These are phyloP conservation scores for Aspergillus sclerotioniger DNA, from an alignment of 495 filamentous ascomycete species.

Conservation along the genomic window DNA sequence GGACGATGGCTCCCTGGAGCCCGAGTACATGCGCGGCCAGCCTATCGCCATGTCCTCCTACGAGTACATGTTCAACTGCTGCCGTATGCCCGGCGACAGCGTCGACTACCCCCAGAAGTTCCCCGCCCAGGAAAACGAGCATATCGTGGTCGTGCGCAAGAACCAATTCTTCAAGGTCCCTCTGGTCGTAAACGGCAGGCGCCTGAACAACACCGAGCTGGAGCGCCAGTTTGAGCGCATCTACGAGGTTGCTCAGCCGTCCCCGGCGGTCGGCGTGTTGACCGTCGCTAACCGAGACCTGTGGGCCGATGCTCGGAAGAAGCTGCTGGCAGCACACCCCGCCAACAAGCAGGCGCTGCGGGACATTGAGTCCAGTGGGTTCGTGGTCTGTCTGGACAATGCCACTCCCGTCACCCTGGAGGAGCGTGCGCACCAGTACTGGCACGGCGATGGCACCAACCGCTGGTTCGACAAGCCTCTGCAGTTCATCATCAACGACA, in stretches of 20 bases:
- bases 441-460: slow-evolving; percentile 95
- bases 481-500: slow-evolving; percentile 98
- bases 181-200: slow-evolving; percentile 71
- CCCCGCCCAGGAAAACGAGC: slow-evolving; percentile 67
- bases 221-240: slow-evolving; percentile 84
- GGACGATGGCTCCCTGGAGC: slow-evolving; percentile 78
- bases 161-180: slow-evolving; percentile 93
- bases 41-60: slow-evolving; percentile 97
- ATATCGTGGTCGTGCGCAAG: slow-evolving; percentile 87
- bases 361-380: slow-evolving; percentile 85
- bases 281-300: slow-evolving; percentile 90
- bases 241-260: slow-evolving; percentile 70
- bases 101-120: slow-evolving; percentile 85
- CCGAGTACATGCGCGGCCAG: slow-evolving; percentile 94
- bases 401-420: slow-evolving; percentile 89
- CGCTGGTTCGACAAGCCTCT: slow-evolving; percentile 98
- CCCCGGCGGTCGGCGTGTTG: slow-evolving; percentile 75
- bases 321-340: slow-evolving; percentile 70
- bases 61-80: slow-evolving; percentile 98
- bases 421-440: slow-evolving; percentile 94
- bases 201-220: slow-evolving; percentile 82
- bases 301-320: slow-evolving; percentile 82
- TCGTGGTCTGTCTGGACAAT: slow-evolving; percentile 92
- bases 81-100: slow-evolving; percentile 78
- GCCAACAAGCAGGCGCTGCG: slow-evolving; percentile 73